phyloP scores from a whole-genome alignment of 805 yeast genomes.

The Myxozyma sirexii region DNA sequence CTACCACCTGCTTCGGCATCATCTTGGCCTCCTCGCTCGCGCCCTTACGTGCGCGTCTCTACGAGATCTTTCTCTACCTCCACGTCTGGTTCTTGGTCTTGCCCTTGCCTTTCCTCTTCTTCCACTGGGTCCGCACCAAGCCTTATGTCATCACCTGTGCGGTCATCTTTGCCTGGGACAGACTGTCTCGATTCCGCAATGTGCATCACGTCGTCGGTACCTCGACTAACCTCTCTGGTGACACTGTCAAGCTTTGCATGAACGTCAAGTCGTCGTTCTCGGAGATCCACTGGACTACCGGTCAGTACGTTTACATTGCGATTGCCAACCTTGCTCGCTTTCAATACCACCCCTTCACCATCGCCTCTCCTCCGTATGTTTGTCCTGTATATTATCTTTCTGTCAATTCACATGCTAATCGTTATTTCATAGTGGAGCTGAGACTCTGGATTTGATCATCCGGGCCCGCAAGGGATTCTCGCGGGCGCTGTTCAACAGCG shows the following conservation, averaged over 20 bases:
- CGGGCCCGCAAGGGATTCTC: constrained; percentile 42
- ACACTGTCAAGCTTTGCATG: constrained; percentile 33
- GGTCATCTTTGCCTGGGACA: constrained; percentile 33
- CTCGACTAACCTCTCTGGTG: constrained; percentile 29
- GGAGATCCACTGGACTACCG: constrained; percentile 36
- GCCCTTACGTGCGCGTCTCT: constrained; percentile 27
- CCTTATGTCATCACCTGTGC: constrained; percentile 35
- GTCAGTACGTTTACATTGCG: constrained; percentile 34
- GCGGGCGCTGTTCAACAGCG: constrained; percentile 27
- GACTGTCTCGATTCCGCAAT: constrained; percentile 30
- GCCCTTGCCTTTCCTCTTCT: constrained; percentile 33
- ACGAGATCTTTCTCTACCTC: constrained; percentile 32
- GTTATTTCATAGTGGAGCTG: constrained; percentile 24
- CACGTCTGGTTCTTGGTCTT: constrained; percentile 34
- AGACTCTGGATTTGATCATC: constrained; percentile 38
- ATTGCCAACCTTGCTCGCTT: constrained; percentile 30
- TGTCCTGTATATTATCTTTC: neutral
- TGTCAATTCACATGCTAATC: neutral
- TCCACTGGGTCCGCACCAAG: constrained; percentile 34
- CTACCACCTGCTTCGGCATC: constrained; percentile 34
- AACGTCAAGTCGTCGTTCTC: constrained; percentile 30
- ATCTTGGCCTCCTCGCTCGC: constrained; percentile 32
- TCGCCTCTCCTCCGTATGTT: constrained; percentile 33
- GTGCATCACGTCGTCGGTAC: constrained; percentile 31
- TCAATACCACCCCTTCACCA: constrained; percentile 35